Percentiles rank a stretch among this genome's conserved stretches.
Evolutionary conservation across 2,329 filamentous ascomycete species (phyloP).

Genomic region (Cryphonectria japonica): DNA sequence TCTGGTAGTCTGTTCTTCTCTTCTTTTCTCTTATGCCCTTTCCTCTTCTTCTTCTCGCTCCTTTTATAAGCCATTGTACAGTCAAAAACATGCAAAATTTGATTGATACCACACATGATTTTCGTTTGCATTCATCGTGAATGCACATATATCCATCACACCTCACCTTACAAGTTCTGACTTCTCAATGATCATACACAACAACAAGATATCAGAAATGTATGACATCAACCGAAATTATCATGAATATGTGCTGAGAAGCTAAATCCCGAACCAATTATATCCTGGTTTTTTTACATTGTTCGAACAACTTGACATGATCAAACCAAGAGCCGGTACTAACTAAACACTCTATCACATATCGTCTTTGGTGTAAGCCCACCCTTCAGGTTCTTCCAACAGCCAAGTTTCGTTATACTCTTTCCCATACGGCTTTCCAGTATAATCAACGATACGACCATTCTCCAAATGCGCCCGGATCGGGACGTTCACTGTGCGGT

Average conservation of each 20-base stretch:
- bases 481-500: slow-evolving; percentile 15
- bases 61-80: neutral
- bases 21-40: neutral
- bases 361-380: slow-evolving; percentile 14
- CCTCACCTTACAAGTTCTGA: no score
- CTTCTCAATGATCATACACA: no score
- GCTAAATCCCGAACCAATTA: neutral
- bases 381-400: slow-evolving; percentile 10
- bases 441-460: slow-evolving; percentile 14
- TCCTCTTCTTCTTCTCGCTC: neutral
- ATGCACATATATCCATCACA: no score
- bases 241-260: neutral
- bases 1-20: neutral
- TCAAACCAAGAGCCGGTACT: neutral
- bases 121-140: no score
- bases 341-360: neutral
- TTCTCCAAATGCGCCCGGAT: slow-evolving; percentile 11
- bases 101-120: neutral
- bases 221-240: neutral
- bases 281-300: neutral
- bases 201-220: neutral
- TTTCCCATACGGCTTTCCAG: slow-evolving; percentile 8
- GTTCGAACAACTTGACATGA: neutral
- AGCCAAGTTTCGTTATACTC: slow-evolving; percentile 13
- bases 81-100: neutral